Evolutionary conservation across 805 yeast species (phyloP).

Genomic region (Candida adriatica): DNA sequence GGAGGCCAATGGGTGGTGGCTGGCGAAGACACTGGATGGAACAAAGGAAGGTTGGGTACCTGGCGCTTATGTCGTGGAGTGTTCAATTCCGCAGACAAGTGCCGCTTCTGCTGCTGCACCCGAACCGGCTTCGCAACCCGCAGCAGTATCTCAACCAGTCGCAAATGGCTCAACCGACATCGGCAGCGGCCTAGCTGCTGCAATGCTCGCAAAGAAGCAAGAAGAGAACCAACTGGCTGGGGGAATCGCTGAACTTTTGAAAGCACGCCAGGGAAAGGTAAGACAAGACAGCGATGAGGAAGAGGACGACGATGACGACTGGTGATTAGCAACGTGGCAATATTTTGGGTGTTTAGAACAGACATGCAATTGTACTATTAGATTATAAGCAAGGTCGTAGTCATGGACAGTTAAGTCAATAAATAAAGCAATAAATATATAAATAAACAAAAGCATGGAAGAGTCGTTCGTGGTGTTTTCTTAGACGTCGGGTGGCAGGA

Average conservation of each 20-base stretch:
- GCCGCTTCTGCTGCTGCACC: slow-evolving; percentile 35
- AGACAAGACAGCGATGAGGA: slow-evolving; percentile 59
- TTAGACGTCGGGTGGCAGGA: slow-evolving; percentile 51
- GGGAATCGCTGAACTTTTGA: slow-evolving; percentile 84
- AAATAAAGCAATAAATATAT: slow-evolving; percentile 2
- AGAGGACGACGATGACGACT: slow-evolving; percentile 70
- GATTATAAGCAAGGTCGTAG: too few relatives aligned
- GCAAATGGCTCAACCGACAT: slow-evolving; percentile 23
- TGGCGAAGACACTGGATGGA: slow-evolving; percentile 74
- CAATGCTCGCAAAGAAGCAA: slow-evolving; percentile 54
- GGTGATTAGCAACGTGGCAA: too few relatives aligned
- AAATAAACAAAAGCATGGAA: slow-evolving; percentile 1
- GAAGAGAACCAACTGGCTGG: slow-evolving; percentile 64
- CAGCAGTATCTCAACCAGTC: slow-evolving; percentile 12
- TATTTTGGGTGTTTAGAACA: too few relatives aligned
- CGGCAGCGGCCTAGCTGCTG: slow-evolving; percentile 61
- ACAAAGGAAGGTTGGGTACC: slow-evolving; percentile 95
- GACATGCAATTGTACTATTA: too few relatives aligned
- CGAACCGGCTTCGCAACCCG: slow-evolving; percentile 29
- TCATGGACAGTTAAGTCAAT: too few relatives aligned
- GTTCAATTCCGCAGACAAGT: slow-evolving; percentile 39
- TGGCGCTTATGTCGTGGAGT: slow-evolving; percentile 72
- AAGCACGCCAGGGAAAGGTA: slow-evolving; percentile 65
- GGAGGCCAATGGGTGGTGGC: slow-evolving; percentile 90
- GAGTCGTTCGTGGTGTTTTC: too few relatives aligned